phyloP scores from a whole-genome alignment of 75 land plant species.

The Gnetum montanum region DNA sequence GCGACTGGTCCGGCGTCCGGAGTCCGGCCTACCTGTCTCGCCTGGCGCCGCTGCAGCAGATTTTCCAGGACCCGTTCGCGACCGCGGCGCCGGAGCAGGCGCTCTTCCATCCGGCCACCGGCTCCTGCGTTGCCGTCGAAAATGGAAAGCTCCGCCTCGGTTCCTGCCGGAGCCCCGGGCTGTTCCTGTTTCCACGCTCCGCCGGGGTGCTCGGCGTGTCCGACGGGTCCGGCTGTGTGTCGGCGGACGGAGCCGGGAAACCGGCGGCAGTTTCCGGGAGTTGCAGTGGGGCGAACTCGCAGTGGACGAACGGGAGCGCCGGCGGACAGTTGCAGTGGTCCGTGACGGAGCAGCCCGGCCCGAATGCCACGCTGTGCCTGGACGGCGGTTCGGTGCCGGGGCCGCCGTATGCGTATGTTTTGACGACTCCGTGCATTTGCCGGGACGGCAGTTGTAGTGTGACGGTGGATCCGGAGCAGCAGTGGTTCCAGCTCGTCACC shows the following conservation, averaged over 20 bases:
- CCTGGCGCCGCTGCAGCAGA: slow-evolving; percentile 8
- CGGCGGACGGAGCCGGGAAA: not conserved
- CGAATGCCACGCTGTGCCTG: slow-evolving; percentile 1
- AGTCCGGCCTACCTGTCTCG: slow-evolving; percentile 13
- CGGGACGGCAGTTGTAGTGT: not conserved
- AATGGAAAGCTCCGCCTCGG: not conserved
- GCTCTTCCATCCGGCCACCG: not conserved
- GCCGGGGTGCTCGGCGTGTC: not conserved
- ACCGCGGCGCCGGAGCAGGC: not conserved
- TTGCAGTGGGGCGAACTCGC: not conserved
- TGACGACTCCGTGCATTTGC: not conserved
- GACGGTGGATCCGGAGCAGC: not conserved
- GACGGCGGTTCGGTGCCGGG: not conserved
- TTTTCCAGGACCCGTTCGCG: slow-evolving; percentile 6
- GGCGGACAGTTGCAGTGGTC: too few relatives aligned
- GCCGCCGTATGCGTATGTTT: too few relatives aligned
- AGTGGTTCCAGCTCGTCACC: slow-evolving; percentile 2
- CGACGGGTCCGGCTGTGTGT: not conserved
- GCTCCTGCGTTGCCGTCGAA: not conserved
- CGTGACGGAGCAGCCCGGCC: too few relatives aligned
- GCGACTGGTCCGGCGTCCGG: slow-evolving; percentile 17
- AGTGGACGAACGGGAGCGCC: not conserved
- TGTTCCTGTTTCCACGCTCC: not conserved
- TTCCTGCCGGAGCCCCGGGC: not conserved
- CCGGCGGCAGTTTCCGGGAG: not conserved